phyloP scores from a whole-genome alignment of 495 filamentous ascomycete species.

The Lichenothelia convexa region DNA sequence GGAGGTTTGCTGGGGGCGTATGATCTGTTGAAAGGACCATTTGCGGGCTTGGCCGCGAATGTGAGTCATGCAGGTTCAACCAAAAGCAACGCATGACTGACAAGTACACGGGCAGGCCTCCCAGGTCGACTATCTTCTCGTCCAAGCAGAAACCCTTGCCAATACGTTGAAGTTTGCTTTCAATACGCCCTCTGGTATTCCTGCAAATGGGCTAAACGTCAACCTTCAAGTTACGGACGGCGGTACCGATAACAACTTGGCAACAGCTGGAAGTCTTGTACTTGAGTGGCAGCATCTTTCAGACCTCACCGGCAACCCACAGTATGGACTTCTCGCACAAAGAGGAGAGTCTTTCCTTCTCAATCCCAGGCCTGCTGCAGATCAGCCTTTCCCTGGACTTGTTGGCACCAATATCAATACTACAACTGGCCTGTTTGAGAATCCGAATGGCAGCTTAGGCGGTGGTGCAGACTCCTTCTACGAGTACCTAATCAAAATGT shows the following conservation, averaged over 20 bases:
- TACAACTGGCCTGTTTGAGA: constrained; percentile 42
- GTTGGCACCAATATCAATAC: constrained; percentile 52
- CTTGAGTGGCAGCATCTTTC: constrained; percentile 75
- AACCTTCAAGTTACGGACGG: constrained; percentile 7
- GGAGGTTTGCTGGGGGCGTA: constrained; percentile 70
- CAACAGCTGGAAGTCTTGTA: constrained; percentile 27
- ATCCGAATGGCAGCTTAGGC: constrained; percentile 57
- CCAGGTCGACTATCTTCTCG: constrained; percentile 37
- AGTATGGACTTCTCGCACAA: constrained; percentile 49
- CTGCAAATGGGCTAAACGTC: constrained; percentile 53
- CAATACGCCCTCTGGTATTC: constrained; percentile 55
- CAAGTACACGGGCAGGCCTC: constrained; percentile 20
- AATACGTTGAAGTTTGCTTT: constrained; percentile 63
- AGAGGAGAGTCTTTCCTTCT: constrained; percentile 57
- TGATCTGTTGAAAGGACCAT: constrained; percentile 58
- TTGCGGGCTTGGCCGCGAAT: constrained; percentile 19
- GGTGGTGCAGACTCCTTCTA: constrained; percentile 73
- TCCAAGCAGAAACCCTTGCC: constrained; percentile 50
- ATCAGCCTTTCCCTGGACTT: constrained; percentile 62
- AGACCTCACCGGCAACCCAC: constrained; percentile 49
- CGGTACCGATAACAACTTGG: constrained; percentile 13
- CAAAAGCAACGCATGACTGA: no score
- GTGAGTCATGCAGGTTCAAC: no score
- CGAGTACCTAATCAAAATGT: constrained; percentile 93
- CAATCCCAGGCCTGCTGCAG: constrained; percentile 37